Percentiles rank a stretch among this genome's conserved stretches.
phyloP scores from a whole-genome alignment of 2,329 filamentous ascomycete species.

The Aspergillus melleus region DNA sequence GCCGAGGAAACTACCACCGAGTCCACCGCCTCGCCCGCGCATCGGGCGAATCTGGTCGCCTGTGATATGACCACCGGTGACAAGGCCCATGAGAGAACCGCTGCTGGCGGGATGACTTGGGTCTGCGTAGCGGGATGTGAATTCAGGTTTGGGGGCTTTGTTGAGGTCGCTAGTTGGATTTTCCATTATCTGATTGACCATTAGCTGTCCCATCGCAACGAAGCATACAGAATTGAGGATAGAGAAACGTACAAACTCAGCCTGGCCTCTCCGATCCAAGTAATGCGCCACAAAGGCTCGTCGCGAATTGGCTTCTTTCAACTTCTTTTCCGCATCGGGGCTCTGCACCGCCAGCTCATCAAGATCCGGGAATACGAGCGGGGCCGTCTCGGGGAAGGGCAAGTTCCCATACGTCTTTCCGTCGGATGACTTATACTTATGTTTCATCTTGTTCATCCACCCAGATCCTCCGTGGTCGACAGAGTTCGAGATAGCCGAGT shows the following conservation, averaged over 20 bases:
- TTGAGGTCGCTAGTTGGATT: constrained; percentile 45
- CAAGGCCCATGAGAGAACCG: constrained; percentile 48
- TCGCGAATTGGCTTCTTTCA: constrained; percentile 12
- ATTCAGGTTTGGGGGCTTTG: constrained; percentile 34
- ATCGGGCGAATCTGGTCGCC: constrained; percentile 6
- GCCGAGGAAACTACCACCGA: background rate
- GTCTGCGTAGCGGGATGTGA: constrained; percentile 52
- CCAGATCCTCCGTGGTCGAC: constrained; percentile 19
- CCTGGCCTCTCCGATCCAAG: constrained; percentile 51
- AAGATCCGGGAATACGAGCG: constrained; percentile 51
- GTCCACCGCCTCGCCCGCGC: constrained; percentile 12
- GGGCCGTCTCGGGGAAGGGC: constrained; percentile 46
- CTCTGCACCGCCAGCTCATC: constrained; percentile 26
- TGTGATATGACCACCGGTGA: constrained; percentile 48
- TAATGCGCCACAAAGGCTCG: constrained; percentile 48
- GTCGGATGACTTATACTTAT: constrained; percentile 39
- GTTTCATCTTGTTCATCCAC: constrained; percentile 27
- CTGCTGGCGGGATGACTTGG: constrained; percentile 54
- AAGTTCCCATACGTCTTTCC: constrained; percentile 38
- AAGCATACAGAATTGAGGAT: background rate
- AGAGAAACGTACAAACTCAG: constrained; percentile 41
- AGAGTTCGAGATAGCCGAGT: constrained; percentile 37
- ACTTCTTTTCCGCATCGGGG: constrained; percentile 14
- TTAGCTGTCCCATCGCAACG: too few species aligned
- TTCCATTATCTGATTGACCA: constrained; percentile 26